These are phyloP conservation scores for Musa schizocarpa DNA, from an alignment of 176 grass and related monocot genomes.

Conservation along the genomic window DNA sequence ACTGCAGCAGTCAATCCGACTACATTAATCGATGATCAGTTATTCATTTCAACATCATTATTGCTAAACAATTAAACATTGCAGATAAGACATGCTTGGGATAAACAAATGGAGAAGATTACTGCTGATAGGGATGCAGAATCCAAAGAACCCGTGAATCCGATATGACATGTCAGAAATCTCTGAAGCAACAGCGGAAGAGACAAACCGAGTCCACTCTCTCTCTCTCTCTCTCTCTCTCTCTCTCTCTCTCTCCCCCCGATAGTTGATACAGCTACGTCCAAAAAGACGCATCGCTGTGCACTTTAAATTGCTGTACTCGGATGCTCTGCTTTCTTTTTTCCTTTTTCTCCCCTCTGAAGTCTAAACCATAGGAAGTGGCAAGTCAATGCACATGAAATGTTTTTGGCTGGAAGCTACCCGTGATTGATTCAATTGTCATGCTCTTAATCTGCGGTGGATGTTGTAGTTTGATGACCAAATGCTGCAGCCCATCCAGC, in stretches of 20 bases:
- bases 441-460: neutral
- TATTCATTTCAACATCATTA: neutral
- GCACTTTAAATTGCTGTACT: neutral
- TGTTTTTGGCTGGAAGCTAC: too few relatives aligned
- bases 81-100: too few relatives aligned
- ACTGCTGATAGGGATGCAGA: neutral
- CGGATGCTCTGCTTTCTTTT: neutral
- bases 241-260: too few relatives aligned
- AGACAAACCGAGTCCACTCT: neutral
- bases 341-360: too few relatives aligned
- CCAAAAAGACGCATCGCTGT: neutral
- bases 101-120: too few relatives aligned
- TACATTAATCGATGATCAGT: too few relatives aligned
- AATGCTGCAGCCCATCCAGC: neutral
- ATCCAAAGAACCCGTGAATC: constrained; percentile 5
- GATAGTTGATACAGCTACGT: neutral
- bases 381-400: neutral
- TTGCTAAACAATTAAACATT: too few relatives aligned
- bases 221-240: too few relatives aligned
- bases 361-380: neutral
- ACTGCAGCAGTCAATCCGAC: too few relatives aligned
- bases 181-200: neutral
- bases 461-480: neutral
- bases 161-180: constrained; percentile 10
- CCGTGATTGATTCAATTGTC: neutral